Percentiles rank a stretch among this genome's conserved stretches.
These are phyloP conservation scores for Mucor indicus DNA, from an alignment of 371 early-diverging fungal genomes.

Conservation along the genomic window DNA sequence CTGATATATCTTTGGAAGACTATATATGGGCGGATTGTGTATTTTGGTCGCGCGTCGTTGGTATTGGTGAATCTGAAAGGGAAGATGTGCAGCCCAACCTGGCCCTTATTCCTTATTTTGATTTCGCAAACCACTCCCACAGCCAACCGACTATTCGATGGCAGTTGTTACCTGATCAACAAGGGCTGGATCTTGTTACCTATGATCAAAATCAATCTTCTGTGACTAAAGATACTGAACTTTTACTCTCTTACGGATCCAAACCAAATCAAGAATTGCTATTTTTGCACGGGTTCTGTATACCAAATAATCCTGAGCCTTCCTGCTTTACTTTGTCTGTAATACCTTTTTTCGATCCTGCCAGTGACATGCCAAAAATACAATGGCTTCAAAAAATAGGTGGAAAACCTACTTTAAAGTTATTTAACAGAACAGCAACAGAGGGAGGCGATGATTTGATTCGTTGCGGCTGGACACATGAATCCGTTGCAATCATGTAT, in stretches of 20 bases:
- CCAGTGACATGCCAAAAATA: constrained; percentile 11
- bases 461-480: constrained; percentile 13
- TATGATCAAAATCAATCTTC: background rate
- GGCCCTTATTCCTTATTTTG: constrained; percentile 51
- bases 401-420: constrained; percentile 11
- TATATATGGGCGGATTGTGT: constrained; percentile 53
- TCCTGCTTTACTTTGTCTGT: constrained; percentile 15
- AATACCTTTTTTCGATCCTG: constrained; percentile 15
- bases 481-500: constrained; percentile 23
- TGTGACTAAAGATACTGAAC: constrained; percentile 15
- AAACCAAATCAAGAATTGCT: constrained; percentile 67
- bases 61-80: constrained; percentile 18
- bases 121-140: constrained; percentile 57
- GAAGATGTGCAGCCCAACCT: background rate
- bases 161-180: constrained; percentile 26
- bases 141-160: constrained; percentile 45
- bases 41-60: constrained; percentile 53
- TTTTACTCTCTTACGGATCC: constrained; percentile 53
- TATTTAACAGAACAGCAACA: background rate
- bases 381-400: constrained; percentile 16
- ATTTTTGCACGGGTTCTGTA: constrained; percentile 56
- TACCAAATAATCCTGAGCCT: constrained; percentile 29
- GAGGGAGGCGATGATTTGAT: background rate
- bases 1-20: constrained; percentile 29
- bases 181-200: constrained; percentile 3